Conservation (phyloP, 345 rosid genomes). For the Salix arbutifolia region DNA sequence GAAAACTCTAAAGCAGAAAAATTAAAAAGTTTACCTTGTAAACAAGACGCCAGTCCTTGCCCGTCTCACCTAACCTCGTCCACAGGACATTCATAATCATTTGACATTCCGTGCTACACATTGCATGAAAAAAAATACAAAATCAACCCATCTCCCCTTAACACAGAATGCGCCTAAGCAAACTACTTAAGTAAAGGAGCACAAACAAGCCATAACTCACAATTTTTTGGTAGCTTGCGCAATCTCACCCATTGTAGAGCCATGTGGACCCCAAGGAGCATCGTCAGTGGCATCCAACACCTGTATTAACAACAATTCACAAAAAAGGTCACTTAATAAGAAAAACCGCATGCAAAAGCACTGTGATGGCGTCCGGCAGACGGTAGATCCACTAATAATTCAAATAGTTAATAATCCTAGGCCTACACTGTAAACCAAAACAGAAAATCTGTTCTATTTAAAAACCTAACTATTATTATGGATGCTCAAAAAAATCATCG, state of each 20-base stretch:
- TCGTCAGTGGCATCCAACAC: slow-evolving; percentile 95
- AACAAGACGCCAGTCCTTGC: slow-evolving; percentile 97
- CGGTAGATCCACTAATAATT: too few relatives aligned
- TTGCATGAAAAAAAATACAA: slow-evolving; percentile 16
- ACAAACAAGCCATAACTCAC: slow-evolving; percentile 35
- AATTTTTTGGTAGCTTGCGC: slow-evolving; percentile 88
- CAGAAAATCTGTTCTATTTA: too few relatives aligned
- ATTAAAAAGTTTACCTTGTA: slow-evolving; percentile 62
- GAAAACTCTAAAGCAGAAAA: neutral
- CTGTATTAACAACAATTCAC: slow-evolving; percentile 34
- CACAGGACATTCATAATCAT: slow-evolving; percentile 92
- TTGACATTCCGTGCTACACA: slow-evolving; percentile 83
- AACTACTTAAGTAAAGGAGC: neutral
- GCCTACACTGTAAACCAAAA: too few relatives aligned
- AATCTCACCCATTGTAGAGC: slow-evolving; percentile 86
- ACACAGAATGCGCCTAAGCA: neutral
- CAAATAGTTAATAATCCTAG: too few relatives aligned
- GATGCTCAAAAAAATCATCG: neutral
- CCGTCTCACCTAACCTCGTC: slow-evolving; percentile 84
- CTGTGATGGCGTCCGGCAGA: too few relatives aligned
- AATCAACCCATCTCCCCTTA: neutral
- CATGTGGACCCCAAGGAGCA: slow-evolving; percentile 99
- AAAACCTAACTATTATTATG: too few relatives aligned
- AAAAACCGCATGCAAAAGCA: neutral
- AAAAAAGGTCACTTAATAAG: neutral